Conservation (phyloP, 2,329 filamentous ascomycete species). For the Colletotrichum orbiculare region DNA sequence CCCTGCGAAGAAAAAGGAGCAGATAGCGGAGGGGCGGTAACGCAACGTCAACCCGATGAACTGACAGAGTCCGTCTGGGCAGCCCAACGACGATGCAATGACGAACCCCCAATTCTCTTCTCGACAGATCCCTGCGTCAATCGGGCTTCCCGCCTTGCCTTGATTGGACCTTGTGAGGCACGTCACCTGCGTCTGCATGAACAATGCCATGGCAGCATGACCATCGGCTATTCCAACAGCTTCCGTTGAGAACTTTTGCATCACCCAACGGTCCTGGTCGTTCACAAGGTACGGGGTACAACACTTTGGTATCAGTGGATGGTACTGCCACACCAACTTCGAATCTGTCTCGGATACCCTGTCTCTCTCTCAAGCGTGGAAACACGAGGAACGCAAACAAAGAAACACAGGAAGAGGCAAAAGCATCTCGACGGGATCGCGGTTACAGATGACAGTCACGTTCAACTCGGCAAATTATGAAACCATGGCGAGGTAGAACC, state of each 20-base stretch:
- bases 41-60: too few species aligned
- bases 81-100: background rate
- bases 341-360: background rate
- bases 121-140: conserved; percentile 30
- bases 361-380: background rate
- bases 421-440: background rate
- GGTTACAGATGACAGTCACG: conserved; percentile 8
- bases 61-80: too few species aligned
- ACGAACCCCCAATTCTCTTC: conserved; percentile 9
- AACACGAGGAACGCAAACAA: background rate
- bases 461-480: background rate
- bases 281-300: too few species aligned
- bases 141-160: conserved; percentile 31
- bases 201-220: conserved; percentile 29
- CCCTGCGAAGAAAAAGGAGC: too few species aligned
- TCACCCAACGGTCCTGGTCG: too few species aligned
- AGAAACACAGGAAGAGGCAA: background rate
- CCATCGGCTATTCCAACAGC: background rate
- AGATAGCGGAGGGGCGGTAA: too few species aligned
- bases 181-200: conserved; percentile 30
- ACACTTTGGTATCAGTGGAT: too few species aligned
- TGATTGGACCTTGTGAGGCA: conserved; percentile 25
- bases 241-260: background rate
- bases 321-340: too few species aligned
- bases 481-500: background rate